These are phyloP conservation scores for Cyclocybe aegerita DNA, from an alignment of 768 basidiomycete species.

Conservation along the genomic window DNA sequence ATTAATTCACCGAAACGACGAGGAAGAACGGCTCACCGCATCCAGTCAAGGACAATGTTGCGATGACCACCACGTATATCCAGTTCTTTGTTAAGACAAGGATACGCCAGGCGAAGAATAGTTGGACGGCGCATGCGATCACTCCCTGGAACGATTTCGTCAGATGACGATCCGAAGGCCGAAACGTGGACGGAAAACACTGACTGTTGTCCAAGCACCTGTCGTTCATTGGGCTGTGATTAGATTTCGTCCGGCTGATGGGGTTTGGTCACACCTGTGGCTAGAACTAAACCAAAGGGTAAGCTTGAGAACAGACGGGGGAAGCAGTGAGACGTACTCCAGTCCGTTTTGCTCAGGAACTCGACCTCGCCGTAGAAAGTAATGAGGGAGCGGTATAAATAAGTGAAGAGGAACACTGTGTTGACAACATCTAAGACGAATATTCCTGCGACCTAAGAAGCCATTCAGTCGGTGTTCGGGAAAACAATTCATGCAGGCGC, in stretches of 20 bases:
- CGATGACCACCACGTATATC: slow-evolving; percentile 9
- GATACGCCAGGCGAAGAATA: slow-evolving; percentile 41
- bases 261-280: slow-evolving; percentile 25
- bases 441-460: too few species aligned
- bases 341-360: slow-evolving; percentile 12
- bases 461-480: too few species aligned
- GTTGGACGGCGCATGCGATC: slow-evolving; percentile 39
- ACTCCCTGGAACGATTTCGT: slow-evolving; percentile 30
- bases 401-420: too few species aligned
- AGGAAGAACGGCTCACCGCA: slow-evolving; percentile 11
- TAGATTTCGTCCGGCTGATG: background rate
- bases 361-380: too few species aligned
- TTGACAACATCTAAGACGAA: too few species aligned
- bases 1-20: slow-evolving; percentile 5
- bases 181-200: background rate
- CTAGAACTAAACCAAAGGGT: slow-evolving; percentile 31
- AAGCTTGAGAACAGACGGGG: background rate
- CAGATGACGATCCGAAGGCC: background rate
- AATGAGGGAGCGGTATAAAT: too few species aligned
- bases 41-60: slow-evolving; percentile 11
- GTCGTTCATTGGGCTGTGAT: background rate
- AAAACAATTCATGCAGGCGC: too few species aligned
- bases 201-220: slow-evolving; percentile 45
- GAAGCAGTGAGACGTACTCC: slow-evolving; percentile 11
- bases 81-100: slow-evolving; percentile 19